A percentile compares a stretch with the other conserved stretches of the same genome.
Conservation (phyloP, 495 filamentous ascomycete species). For the Xylaria palmicola region DNA sequence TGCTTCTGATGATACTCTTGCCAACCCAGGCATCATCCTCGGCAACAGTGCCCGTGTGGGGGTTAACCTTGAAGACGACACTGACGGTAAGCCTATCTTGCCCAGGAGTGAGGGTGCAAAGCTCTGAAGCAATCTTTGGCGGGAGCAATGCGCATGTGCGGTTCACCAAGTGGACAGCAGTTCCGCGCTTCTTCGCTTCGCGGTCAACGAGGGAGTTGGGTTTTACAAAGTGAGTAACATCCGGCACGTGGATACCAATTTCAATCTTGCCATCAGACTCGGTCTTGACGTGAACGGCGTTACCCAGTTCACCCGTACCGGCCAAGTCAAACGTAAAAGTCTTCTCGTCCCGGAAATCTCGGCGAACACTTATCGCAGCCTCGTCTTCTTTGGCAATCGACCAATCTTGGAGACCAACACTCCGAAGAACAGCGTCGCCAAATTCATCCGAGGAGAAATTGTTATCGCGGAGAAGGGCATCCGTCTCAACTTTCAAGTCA, state of each 20-base stretch:
- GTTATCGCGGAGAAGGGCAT: constrained; percentile 94
- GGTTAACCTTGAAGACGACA: constrained; percentile 85
- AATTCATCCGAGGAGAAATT: constrained; percentile 98
- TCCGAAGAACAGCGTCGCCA: constrained; percentile 91
- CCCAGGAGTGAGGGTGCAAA: constrained; percentile 82
- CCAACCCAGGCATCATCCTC: constrained; percentile 90
- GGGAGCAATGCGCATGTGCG: constrained; percentile 89
- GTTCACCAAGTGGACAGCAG: constrained; percentile 90
- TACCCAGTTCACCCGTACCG: constrained; percentile 79
- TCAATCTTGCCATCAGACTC: constrained; percentile 82
- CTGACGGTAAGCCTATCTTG: constrained; percentile 89
- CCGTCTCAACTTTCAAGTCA: constrained; percentile 93
- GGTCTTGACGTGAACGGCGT: constrained; percentile 87
- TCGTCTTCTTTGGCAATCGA: constrained; percentile 79
- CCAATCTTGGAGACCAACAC: constrained; percentile 90
- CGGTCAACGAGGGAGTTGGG: constrained; percentile 92
- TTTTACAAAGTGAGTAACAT: constrained; percentile 97
- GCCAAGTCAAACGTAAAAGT: constrained; percentile 90
- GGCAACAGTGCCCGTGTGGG: constrained; percentile 69
- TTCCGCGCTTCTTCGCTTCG: constrained; percentile 97
- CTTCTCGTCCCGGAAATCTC: constrained; percentile 86
- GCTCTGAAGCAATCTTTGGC: constrained; percentile 74
- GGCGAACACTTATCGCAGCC: constrained; percentile 68
- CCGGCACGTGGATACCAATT: constrained; percentile 91
- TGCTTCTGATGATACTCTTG: constrained; percentile 89